phyloP scores from a whole-genome alignment of 2,329 filamentous ascomycete species.

The Colletotrichum phormii region DNA sequence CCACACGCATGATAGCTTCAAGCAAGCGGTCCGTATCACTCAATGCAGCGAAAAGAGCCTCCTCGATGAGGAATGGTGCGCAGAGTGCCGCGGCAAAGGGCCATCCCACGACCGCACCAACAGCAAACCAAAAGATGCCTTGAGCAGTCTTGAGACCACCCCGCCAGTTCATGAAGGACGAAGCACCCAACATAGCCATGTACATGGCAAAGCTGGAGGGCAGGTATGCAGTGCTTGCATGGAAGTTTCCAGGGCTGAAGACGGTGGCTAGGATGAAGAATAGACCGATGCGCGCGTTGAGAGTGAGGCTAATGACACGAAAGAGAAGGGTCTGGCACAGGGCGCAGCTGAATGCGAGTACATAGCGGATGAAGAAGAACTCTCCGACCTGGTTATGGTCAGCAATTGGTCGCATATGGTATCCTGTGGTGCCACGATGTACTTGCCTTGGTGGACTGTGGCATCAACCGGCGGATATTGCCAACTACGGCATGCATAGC shows the following conservation, averaged over 20 bases:
- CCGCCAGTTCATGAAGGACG: constrained; percentile 91
- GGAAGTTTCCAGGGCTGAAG: constrained; percentile 91
- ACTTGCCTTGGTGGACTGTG: constrained; percentile 68
- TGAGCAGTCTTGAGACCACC: constrained; percentile 82
- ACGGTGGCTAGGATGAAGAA: constrained; percentile 84
- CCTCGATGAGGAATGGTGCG: constrained; percentile 84
- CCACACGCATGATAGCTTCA: constrained; percentile 69
- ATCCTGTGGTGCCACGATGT: no score
- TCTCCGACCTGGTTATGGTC: constrained; percentile 65
- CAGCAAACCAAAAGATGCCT: constrained; percentile 91
- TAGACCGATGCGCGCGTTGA: constrained; percentile 86
- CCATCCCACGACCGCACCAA: constrained; percentile 90
- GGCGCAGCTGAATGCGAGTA: constrained; percentile 81
- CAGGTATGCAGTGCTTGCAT: constrained; percentile 86
- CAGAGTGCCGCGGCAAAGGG: constrained; percentile 90
- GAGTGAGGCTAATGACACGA: constrained; percentile 77
- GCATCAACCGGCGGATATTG: constrained; percentile 73
- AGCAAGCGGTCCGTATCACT: constrained; percentile 69
- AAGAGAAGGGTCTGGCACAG: constrained; percentile 86
- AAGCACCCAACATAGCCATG: constrained; percentile 84
- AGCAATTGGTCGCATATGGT: not conserved
- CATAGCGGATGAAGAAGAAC: constrained; percentile 88
- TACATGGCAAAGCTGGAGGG: constrained; percentile 99
- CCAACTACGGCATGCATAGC: constrained; percentile 80
- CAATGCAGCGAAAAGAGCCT: constrained; percentile 69